phyloP scores from a whole-genome alignment of 202 grass and related monocot species.

The Eragrostis tef region DNA sequence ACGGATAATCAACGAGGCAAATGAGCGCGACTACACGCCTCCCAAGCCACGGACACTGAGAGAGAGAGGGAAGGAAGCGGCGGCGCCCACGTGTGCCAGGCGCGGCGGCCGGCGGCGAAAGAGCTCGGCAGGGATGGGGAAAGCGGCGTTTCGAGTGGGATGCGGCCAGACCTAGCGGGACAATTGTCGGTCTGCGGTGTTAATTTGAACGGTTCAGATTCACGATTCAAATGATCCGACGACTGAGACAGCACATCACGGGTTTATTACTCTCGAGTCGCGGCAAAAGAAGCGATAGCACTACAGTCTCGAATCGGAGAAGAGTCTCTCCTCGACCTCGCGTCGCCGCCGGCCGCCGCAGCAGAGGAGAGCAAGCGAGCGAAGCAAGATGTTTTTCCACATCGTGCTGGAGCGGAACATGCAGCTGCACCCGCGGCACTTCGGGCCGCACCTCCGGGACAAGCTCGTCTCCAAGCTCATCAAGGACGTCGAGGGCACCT shows the following conservation, averaged over 20 bases:
- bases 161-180: background rate
- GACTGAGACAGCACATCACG: background rate
- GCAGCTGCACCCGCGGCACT: slow-evolving; percentile 95
- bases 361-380: slow-evolving; percentile 1
- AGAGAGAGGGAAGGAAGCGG: background rate
- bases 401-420: slow-evolving; percentile 95
- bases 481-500: slow-evolving; percentile 98
- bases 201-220: slow-evolving; percentile 21
- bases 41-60: background rate
- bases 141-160: background rate
- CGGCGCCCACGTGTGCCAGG: background rate
- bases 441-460: slow-evolving; percentile 89
- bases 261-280: slow-evolving; percentile 9
- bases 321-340: background rate
- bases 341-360: slow-evolving; percentile 40
- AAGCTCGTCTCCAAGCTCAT: slow-evolving; percentile 98
- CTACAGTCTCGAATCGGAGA: background rate
- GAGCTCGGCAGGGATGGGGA: background rate
- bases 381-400: slow-evolving; percentile 88
- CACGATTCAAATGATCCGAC: slow-evolving; percentile 9
- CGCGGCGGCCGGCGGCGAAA: background rate
- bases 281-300: background rate
- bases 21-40: background rate
- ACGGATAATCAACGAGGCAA: background rate
- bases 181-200: background rate